Evolutionary conservation across 352 stramenopile genomes (phyloP).

Genomic region (Phytophthora foliorum): DNA sequence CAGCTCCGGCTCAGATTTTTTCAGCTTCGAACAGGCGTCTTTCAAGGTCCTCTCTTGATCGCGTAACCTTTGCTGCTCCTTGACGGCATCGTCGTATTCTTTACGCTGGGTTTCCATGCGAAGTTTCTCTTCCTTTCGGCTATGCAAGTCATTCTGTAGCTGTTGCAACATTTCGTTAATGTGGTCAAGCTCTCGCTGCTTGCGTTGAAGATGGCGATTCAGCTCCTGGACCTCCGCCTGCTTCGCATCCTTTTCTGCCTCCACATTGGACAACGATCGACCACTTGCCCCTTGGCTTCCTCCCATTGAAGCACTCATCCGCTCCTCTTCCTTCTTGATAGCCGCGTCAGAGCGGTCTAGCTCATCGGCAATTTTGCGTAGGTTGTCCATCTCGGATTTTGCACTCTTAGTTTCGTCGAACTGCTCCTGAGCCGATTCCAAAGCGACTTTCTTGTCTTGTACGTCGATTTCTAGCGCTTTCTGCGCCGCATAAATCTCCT

Average conservation of each 20-base stretch:
- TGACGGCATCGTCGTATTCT: constrained; percentile 59
- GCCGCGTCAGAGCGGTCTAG: constrained; percentile 33
- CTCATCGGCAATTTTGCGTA: constrained; percentile 49
- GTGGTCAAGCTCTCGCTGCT: constrained; percentile 60
- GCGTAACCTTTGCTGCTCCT: constrained; percentile 62
- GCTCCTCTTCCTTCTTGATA: constrained; percentile 51
- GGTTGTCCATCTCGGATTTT: constrained; percentile 42
- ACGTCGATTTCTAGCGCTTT: constrained; percentile 63
- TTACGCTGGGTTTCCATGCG: constrained; percentile 57
- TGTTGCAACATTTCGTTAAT: constrained; percentile 63
- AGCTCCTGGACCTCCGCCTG: constrained; percentile 59
- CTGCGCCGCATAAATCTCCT: constrained; percentile 57
- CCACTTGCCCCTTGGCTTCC: constrained; percentile 46
- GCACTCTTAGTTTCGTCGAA: constrained; percentile 47
- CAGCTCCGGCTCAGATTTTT: constrained; percentile 48
- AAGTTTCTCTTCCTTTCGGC: constrained; percentile 67
- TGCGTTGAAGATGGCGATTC: constrained; percentile 58
- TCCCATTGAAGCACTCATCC: constrained; percentile 36
- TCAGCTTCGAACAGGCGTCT: constrained; percentile 52
- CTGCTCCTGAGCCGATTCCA: constrained; percentile 33
- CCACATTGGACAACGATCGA: constrained; percentile 51
- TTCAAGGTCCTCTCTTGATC: constrained; percentile 68
- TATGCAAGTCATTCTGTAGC: constrained; percentile 71
- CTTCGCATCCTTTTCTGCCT: constrained; percentile 59
- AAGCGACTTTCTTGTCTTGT: constrained; percentile 47